Conservation (phyloP, 2,329 filamentous ascomycete genomes). For the Fusarium sp. region DNA sequence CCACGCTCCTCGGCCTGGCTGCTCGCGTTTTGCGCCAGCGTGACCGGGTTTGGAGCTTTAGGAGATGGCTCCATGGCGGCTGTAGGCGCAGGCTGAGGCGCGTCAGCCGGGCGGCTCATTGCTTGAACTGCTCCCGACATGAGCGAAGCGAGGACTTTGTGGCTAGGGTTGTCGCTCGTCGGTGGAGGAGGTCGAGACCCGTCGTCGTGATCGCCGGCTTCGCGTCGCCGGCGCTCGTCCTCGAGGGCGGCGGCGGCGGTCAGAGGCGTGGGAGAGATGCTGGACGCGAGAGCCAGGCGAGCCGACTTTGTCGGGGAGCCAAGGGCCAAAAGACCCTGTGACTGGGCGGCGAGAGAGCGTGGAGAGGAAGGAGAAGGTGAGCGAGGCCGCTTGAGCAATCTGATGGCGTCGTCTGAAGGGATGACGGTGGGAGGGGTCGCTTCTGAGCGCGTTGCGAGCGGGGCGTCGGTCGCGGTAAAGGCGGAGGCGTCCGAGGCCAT, state of each 20-base stretch:
- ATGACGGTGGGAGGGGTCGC: slow-evolving; percentile 56
- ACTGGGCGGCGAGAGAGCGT: slow-evolving; percentile 48
- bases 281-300: slow-evolving; percentile 62
- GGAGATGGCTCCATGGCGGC: slow-evolving; percentile 61
- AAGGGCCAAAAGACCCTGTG: slow-evolving; percentile 55
- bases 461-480: slow-evolving; percentile 68
- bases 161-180: slow-evolving; percentile 69
- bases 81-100: slow-evolving; percentile 61
- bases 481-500: slow-evolving; percentile 71
- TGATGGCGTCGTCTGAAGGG: slow-evolving; percentile 57
- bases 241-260: slow-evolving; percentile 70
- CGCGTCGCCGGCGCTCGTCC: slow-evolving; percentile 66
- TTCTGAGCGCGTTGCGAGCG: slow-evolving; percentile 57
- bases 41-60: slow-evolving; percentile 55
- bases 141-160: slow-evolving; percentile 67
- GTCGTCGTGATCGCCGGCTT: slow-evolving; percentile 58
- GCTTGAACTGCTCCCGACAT: slow-evolving; percentile 67
- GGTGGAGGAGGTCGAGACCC: slow-evolving; percentile 59
- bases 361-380: slow-evolving; percentile 63
- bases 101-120: slow-evolving; percentile 72
- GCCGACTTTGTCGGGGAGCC: slow-evolving; percentile 70
- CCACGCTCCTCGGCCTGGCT: slow-evolving; percentile 56
- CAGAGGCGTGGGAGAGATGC: slow-evolving; percentile 63
- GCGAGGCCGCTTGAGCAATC: slow-evolving; percentile 62
- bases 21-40: slow-evolving; percentile 53